Conservation (phyloP, 1,284 basidiomycete species). For the Trichosporon asahii region DNA sequence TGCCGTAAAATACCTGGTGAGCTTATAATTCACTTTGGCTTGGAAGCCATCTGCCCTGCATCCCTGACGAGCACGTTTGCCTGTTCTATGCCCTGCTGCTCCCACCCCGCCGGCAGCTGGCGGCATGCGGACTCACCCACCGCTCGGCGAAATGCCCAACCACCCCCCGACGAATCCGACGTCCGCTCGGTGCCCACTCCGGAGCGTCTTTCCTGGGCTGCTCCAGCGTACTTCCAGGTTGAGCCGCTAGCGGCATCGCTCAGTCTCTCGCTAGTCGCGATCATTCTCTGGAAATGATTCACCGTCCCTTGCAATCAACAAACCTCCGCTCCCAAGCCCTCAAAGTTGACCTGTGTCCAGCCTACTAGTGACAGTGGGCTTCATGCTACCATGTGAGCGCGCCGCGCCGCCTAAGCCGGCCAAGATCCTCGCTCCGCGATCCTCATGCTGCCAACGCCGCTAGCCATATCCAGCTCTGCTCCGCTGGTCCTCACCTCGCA, state of each 20-base stretch:
- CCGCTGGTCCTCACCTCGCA: neutral
- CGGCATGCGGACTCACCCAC: neutral
- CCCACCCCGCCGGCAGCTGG: neutral
- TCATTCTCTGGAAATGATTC: neutral
- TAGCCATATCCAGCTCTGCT: neutral
- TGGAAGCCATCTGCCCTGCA: neutral
- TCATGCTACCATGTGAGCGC: neutral
- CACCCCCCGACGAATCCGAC: neutral
- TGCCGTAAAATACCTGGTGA: neutral
- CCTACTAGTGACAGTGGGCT: neutral
- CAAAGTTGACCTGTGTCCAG: neutral
- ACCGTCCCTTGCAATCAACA: neutral
- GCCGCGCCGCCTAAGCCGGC: neutral
- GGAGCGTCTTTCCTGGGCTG: neutral
- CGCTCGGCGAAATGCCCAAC: neutral
- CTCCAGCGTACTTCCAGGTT: neutral
- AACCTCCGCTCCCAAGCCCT: neutral
- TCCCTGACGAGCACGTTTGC: conserved; percentile 1
- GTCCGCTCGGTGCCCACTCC: neutral
- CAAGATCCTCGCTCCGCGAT: neutral
- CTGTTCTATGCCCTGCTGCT: neutral
- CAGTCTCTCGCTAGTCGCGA: neutral
- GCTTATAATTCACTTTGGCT: neutral
- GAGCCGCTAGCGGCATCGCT: neutral
- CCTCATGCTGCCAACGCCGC: neutral